A percentile compares a stretch with the other conserved stretches of the same genome.
Evolutionary conservation across 148 eudicot genomes (phyloP).

Genomic region (Vaccinium macrocarpon): DNA sequence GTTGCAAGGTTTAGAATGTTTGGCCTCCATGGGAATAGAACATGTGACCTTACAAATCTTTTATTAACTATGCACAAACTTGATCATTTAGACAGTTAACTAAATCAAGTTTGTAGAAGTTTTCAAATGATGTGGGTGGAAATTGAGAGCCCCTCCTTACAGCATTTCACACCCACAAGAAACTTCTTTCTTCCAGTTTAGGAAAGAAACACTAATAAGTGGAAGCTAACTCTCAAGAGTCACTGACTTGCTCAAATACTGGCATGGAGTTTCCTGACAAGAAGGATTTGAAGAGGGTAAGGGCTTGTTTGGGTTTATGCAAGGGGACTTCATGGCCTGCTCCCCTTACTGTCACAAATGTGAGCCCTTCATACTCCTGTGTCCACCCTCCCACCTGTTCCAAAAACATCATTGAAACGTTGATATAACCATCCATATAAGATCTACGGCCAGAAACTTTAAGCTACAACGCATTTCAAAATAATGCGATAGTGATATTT

Average conservation of each 20-base stretch:
- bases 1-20: no score
- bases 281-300: conserved; percentile 64
- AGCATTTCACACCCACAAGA: neutral
- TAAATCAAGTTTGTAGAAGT: neutral
- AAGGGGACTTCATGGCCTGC: conserved; percentile 99
- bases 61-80: neutral
- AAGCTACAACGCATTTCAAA: neutral
- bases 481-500: neutral
- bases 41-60: neutral
- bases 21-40: no score
- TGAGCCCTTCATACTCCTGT: conserved; percentile 80
- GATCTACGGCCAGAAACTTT: neutral
- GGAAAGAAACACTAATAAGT: neutral
- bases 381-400: conserved; percentile 95
- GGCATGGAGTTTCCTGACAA: conserved; percentile 78
- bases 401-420: neutral
- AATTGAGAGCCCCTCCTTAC: neutral
- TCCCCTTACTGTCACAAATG: conserved; percentile 87
- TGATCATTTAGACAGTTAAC: neutral
- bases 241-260: conserved; percentile 41
- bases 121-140: neutral
- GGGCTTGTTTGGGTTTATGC: conserved; percentile 79
- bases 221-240: conserved; percentile 22
- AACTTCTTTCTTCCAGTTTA: conserved; percentile 8
- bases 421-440: neutral